A percentile compares a stretch with the other conserved stretches of the same genome.
Conservation (phyloP, 305 asterid species). For the Fraxinus baroniana region DNA sequence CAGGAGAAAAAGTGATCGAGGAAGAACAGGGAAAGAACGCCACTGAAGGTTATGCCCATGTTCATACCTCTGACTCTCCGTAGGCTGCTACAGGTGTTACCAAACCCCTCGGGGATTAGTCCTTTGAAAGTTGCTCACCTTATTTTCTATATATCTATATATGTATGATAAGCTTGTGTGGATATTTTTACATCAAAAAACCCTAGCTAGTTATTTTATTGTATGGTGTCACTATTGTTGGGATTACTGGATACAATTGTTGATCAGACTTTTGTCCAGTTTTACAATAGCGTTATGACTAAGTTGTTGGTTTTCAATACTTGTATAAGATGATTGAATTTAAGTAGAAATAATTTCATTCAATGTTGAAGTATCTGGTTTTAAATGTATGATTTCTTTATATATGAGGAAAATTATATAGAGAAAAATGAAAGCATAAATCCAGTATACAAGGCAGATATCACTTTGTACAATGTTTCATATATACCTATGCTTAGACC, state of each 20-base stretch:
- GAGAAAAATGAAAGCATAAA: not conserved
- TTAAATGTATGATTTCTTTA: not conserved
- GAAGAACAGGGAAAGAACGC: slow-evolving; percentile 46
- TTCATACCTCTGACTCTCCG: slow-evolving; percentile 28
- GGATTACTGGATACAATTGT: not conserved
- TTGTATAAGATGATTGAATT: not conserved
- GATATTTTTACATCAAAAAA: not conserved
- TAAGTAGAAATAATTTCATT: not conserved
- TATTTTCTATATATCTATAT: slow-evolving; percentile 18
- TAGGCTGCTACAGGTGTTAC: slow-evolving; percentile 26
- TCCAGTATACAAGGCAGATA: too few species aligned
- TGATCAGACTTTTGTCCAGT: not conserved
- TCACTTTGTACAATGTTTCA: too few species aligned
- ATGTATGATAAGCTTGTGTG: slow-evolving; percentile 15
- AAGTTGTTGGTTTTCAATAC: not conserved
- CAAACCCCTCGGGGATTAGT: slow-evolving; percentile 50
- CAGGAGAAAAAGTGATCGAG: slow-evolving; percentile 57
- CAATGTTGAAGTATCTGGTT: not conserved
- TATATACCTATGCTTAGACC: not conserved
- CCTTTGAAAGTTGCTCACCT: slow-evolving; percentile 32
- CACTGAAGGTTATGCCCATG: slow-evolving; percentile 36
- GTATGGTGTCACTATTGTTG: not conserved
- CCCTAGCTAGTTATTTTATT: not conserved
- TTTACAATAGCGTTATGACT: not conserved
- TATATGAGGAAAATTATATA: not conserved